Percentiles rank a stretch among this genome's conserved stretches.
Evolutionary conservation across 2,329 filamentous ascomycete species (phyloP).

Genomic region (Cordyceps militaris): DNA sequence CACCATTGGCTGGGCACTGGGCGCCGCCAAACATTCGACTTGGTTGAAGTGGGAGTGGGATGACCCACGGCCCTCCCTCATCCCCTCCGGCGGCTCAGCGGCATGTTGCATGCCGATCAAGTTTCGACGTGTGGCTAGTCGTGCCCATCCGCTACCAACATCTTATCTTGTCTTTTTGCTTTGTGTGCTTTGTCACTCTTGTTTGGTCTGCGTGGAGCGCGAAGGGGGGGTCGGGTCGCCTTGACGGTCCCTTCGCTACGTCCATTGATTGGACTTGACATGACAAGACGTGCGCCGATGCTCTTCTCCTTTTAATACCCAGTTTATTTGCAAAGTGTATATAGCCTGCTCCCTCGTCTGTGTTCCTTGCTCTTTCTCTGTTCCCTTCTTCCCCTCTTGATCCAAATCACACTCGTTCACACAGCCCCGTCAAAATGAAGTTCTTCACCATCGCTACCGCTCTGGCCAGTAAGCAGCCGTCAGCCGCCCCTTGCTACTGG

Average conservation of each 20-base stretch:
- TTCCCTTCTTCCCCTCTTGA: neutral
- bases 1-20: neutral
- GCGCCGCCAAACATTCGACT: neutral
- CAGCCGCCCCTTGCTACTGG: neutral
- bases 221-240: neutral
- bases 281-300: neutral
- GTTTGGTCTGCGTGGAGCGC: neutral
- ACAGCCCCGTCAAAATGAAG: neutral
- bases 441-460: constrained; percentile 4
- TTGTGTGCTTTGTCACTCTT: neutral
- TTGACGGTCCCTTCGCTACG: neutral
- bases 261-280: neutral
- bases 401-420: neutral
- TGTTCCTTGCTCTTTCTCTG: neutral
- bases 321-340: constrained; percentile 1
- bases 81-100: neutral
- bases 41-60: neutral
- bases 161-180: neutral
- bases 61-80: neutral
- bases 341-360: neutral
- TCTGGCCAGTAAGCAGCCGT: neutral
- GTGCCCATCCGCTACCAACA: neutral
- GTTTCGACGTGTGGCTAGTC: neutral
- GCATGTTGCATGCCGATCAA: neutral
- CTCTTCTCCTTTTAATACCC: neutral